phyloP scores from a whole-genome alignment of 192 early-diverging fungal species.

The Entomortierella parvispora region DNA sequence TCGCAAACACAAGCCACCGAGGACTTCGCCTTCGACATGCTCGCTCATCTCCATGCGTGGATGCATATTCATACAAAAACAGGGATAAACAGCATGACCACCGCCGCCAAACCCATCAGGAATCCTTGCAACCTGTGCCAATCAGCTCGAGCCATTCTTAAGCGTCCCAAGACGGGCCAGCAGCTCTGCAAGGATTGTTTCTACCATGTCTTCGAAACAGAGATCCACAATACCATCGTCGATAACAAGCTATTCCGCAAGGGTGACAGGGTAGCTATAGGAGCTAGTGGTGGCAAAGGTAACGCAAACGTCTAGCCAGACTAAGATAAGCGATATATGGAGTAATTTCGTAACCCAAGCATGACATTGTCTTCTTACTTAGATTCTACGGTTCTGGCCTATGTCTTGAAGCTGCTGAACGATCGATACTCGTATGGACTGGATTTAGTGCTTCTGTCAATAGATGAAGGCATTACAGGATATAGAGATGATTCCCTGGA shows the following conservation, averaged over 20 bases:
- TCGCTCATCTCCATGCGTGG: too few species aligned
- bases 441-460: constrained; percentile 89
- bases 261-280: constrained; percentile 94
- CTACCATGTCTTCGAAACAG: constrained; percentile 91
- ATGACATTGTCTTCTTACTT: not conserved
- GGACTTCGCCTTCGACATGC: too few species aligned
- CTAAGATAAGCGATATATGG: not conserved
- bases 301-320: constrained; percentile 5
- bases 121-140: constrained; percentile 65
- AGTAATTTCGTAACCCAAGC: not conserved
- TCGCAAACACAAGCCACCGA: too few species aligned
- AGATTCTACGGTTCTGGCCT: constrained; percentile 97
- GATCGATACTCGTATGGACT: constrained; percentile 92
- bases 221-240: constrained; percentile 92
- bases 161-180: constrained; percentile 92
- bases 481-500: constrained; percentile 98
- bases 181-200: constrained; percentile 93
- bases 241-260: constrained; percentile 83
- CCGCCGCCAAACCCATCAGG: constrained; percentile 21
- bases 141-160: constrained; percentile 79
- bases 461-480: constrained; percentile 98
- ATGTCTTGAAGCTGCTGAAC: constrained; percentile 94
- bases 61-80: too few species aligned
- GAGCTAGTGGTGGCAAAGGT: constrained; percentile 94
- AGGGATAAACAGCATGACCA: not conserved